These are phyloP conservation scores for Pyronema domesticum DNA, from an alignment of 495 filamentous ascomycete species.

Conservation along the genomic window DNA sequence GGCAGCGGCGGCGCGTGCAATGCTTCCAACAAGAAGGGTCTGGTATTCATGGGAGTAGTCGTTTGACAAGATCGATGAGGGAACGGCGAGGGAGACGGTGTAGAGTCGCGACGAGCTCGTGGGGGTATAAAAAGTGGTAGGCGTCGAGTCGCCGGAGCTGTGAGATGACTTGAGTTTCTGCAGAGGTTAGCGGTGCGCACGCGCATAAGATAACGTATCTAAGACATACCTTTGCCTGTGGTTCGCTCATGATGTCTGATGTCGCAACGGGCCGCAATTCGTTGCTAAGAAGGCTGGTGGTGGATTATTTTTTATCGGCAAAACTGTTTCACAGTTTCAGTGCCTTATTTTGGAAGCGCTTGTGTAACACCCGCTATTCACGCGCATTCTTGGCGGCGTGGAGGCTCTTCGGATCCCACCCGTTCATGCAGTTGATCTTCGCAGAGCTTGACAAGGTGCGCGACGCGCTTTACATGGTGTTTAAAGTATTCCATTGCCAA, in stretches of 20 bases:
- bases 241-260: background rate
- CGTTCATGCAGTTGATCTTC: no score
- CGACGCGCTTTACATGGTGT: no score
- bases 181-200: background rate
- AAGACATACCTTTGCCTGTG: background rate
- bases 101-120: constrained; percentile 19
- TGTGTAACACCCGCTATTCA: no score
- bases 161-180: background rate
- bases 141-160: constrained; percentile 8
- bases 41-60: constrained; percentile 46
- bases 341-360: no score
- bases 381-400: no score
- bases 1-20: constrained; percentile 54
- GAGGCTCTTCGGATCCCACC: no score
- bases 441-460: no score
- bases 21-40: constrained; percentile 42
- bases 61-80: constrained; percentile 22
- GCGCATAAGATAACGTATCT: background rate
- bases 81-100: constrained; percentile 9
- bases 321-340: no score
- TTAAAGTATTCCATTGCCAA: no score
- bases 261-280: background rate
- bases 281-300: background rate
- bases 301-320: no score
- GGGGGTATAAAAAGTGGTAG: constrained; percentile 33